phyloP scores from a whole-genome alignment of 2,329 filamentous ascomycete species.

The Daldinia sp. region DNA sequence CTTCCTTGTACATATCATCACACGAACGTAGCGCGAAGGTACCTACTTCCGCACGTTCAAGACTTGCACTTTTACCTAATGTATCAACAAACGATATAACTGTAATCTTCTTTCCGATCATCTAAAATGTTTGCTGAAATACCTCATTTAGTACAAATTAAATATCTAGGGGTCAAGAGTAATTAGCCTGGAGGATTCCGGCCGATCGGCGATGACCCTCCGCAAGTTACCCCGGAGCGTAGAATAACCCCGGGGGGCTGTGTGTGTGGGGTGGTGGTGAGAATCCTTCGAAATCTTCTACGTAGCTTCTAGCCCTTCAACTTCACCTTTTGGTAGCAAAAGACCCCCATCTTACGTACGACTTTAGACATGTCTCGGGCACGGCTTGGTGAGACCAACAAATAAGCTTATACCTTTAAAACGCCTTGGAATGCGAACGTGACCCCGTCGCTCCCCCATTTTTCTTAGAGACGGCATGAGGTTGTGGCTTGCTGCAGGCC shows the following conservation, averaged over 20 bases:
- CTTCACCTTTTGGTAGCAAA: not conserved
- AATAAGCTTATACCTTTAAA: not conserved
- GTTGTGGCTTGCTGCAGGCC: not conserved
- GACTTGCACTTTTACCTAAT: too few species aligned
- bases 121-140: not conserved
- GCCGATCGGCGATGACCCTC: not conserved
- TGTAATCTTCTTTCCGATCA: not conserved
- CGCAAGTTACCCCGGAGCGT: not conserved
- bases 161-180: not conserved
- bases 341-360: not conserved
- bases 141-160: not conserved
- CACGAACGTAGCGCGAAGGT: too few species aligned
- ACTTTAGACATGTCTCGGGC: not conserved
- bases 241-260: not conserved
- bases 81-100: too few species aligned
- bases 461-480: not conserved
- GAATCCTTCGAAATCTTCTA: not conserved
- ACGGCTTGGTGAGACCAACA: not conserved
- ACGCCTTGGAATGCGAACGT: not conserved
- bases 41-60: too few species aligned
- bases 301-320: not conserved
- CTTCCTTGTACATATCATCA: too few species aligned
- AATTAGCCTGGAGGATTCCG: not conserved
- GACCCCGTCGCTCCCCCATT: not conserved
- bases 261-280: too few species aligned